Evolutionary conservation across 2,329 filamentous ascomycete genomes (phyloP).

Genomic region (Hypoxylon sp.): DNA sequence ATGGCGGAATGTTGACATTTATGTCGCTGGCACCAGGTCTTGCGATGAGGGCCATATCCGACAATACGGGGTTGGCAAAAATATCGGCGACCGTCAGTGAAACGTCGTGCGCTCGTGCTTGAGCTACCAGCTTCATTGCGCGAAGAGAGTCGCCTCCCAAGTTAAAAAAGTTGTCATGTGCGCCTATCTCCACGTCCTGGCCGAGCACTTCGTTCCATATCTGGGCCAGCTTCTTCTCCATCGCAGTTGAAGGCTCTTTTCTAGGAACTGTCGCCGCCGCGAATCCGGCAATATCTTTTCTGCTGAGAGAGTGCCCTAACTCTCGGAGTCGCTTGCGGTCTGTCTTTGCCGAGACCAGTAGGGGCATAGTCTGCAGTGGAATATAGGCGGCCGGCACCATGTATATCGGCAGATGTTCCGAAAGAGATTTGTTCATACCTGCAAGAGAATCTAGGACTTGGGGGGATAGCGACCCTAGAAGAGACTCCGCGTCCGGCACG

Average conservation of each 20-base stretch:
- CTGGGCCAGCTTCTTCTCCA: slow-evolving; percentile 49
- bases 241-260: slow-evolving; percentile 49
- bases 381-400: slow-evolving; percentile 60
- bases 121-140: slow-evolving; percentile 60
- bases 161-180: slow-evolving; percentile 46
- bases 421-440: slow-evolving; percentile 41
- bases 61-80: slow-evolving; percentile 55
- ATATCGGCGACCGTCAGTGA: slow-evolving; percentile 55
- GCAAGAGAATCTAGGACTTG: slow-evolving; percentile 42
- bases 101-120: slow-evolving; percentile 51
- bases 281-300: slow-evolving; percentile 50
- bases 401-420: slow-evolving; percentile 50
- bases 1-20: slow-evolving; percentile 45
- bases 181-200: slow-evolving; percentile 42
- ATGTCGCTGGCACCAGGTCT: slow-evolving; percentile 39
- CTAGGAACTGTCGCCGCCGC: slow-evolving; percentile 44
- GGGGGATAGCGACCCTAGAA: slow-evolving; percentile 41
- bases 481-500: slow-evolving; percentile 35
- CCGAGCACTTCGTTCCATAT: slow-evolving; percentile 52
- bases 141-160: slow-evolving; percentile 56
- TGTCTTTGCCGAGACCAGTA: slow-evolving; percentile 58
- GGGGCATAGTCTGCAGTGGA: slow-evolving; percentile 55
- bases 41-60: slow-evolving; percentile 53
- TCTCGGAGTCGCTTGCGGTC: slow-evolving; percentile 59
- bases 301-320: slow-evolving; percentile 52